Percentiles rank a stretch among this genome's conserved stretches.
Conservation (phyloP, 2,329 filamentous ascomycete species). For the Pseudogymnoascus sp. region DNA sequence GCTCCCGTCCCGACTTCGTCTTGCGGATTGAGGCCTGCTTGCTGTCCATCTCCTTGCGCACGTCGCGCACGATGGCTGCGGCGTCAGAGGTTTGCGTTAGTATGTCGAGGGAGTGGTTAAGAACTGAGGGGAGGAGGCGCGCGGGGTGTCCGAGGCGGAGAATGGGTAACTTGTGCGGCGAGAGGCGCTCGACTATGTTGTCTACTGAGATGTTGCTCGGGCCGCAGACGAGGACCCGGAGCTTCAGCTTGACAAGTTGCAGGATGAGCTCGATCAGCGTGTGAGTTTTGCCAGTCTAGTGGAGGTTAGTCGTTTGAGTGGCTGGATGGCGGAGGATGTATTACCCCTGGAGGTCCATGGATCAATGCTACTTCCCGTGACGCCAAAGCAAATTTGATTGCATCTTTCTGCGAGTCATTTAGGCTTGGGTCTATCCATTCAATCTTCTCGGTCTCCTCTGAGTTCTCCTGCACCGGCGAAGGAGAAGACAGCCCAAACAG, state of each 20-base stretch:
- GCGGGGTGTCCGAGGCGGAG: constrained; percentile 89
- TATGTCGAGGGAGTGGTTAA: constrained; percentile 85
- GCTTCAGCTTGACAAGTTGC: constrained; percentile 68
- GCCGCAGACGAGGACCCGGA: constrained; percentile 83
- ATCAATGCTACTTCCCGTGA: constrained; percentile 79
- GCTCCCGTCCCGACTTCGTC: constrained; percentile 70
- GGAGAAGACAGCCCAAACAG: constrained; percentile 52
- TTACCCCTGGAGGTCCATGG: constrained; percentile 79
- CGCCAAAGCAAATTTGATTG: constrained; percentile 73
- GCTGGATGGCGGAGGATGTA: constrained; percentile 19
- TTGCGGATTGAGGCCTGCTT: constrained; percentile 86
- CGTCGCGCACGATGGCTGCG: constrained; percentile 79
- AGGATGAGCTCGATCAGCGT: constrained; percentile 91
- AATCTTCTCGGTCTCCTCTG: constrained; percentile 38
- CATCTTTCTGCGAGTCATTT: constrained; percentile 60
- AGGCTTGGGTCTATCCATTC: constrained; percentile 54
- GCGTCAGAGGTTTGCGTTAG: constrained; percentile 86
- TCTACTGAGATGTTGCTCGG: constrained; percentile 96
- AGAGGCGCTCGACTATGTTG: constrained; percentile 90
- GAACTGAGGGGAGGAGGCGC: constrained; percentile 75
- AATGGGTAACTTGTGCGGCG: constrained; percentile 76
- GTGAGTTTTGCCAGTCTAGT: constrained; percentile 85
- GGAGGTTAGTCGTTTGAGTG: neutral
- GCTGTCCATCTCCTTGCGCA: constrained; percentile 84
- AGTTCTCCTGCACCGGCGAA: constrained; percentile 37